Base-by-base conservation (phyloP, 768 basidiomycete genomes). In the Leucosporidium yakuticum region DNA sequence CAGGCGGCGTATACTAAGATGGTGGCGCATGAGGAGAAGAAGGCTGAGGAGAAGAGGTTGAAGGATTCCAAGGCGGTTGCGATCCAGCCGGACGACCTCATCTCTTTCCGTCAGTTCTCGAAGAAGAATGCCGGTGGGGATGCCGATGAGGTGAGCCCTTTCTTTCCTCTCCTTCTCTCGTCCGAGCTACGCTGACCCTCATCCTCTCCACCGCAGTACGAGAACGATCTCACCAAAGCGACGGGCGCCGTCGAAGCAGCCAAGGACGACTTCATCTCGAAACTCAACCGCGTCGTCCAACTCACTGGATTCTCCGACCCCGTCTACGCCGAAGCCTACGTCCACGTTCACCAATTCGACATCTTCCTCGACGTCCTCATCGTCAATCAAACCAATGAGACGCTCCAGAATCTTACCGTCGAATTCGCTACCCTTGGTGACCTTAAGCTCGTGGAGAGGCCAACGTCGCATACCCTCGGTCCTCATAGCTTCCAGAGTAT, bases 401-500 rank as follows among this genome's bases (percentile, higher is more conserved):
- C 95, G 0, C 82, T 97, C 47, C 96, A 98, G 78, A 98, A 96
- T 77, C 85, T 99, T 4, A 94, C 93, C 76, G 83, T 98, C 64
- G 96, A 99, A 78, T 97, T 99, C 75, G 93, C 96, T 0, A 98
- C 96, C 4, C 82, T 99, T 4, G 96, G 95, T 29, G 96, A 98
- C 76, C 84, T 99, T 62, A 97, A 97, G 78, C 87, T 99, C 19
- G 91, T 98, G 27, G 96, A 98, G 78, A 84, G 93, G n/a, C 94
- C 96, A 3, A 83, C 90, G 1, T 88, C 92, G 11, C 90, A 94
- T 76, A 97, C 94, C 0, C 84, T 98, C 50, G 95, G 87, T 2
- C 96, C 95, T 0, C 91, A 98, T 75, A 89, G 90, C 25, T 99
- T 98, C 88, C 95, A 96, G 80, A 92, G 88, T 77, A 92, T 98